phyloP scores from a whole-genome alignment of 371 early-diverging fungal species.

The Syncephalastrum contaminatum region DNA sequence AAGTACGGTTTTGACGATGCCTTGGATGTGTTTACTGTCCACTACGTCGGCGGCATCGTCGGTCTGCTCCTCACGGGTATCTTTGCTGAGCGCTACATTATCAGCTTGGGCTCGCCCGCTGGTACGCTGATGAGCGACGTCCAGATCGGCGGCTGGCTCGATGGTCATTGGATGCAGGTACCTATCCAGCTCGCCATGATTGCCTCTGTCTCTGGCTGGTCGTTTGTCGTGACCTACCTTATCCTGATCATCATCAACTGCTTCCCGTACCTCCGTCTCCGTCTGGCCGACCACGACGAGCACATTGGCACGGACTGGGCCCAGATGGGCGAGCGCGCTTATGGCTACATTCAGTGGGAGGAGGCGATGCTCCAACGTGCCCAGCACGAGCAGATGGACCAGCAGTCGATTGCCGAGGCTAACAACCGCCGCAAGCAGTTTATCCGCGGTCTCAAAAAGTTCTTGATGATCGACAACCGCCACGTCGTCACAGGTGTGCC shows the following conservation, averaged over 20 bases:
- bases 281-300: conserved; percentile 61
- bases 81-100: conserved; percentile 65
- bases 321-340: conserved; percentile 72
- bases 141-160: conserved; percentile 65
- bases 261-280: conserved; percentile 53
- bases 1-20: conserved; percentile 75
- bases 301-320: conserved; percentile 59
- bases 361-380: conserved; percentile 23
- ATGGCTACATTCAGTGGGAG: conserved; percentile 49
- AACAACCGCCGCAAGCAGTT: conserved; percentile 5
- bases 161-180: conserved; percentile 65
- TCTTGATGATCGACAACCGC: conserved; percentile 22
- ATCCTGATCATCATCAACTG: conserved; percentile 51
- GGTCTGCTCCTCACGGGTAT: conserved; percentile 72
- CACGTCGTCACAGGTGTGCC: conserved; percentile 36
- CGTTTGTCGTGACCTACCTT: conserved; percentile 60
- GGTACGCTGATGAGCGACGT: conserved; percentile 49
- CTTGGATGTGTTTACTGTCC: conserved; percentile 71
- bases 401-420: background rate
- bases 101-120: conserved; percentile 59
- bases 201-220: conserved; percentile 57
- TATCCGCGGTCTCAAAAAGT: conserved; percentile 16
- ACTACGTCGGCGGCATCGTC: conserved; percentile 73
- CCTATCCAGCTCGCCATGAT: conserved; percentile 62
- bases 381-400: background rate